These are phyloP conservation scores for Diatrype stigma DNA, from an alignment of 2,329 filamentous ascomycete species.

Conservation along the genomic window DNA sequence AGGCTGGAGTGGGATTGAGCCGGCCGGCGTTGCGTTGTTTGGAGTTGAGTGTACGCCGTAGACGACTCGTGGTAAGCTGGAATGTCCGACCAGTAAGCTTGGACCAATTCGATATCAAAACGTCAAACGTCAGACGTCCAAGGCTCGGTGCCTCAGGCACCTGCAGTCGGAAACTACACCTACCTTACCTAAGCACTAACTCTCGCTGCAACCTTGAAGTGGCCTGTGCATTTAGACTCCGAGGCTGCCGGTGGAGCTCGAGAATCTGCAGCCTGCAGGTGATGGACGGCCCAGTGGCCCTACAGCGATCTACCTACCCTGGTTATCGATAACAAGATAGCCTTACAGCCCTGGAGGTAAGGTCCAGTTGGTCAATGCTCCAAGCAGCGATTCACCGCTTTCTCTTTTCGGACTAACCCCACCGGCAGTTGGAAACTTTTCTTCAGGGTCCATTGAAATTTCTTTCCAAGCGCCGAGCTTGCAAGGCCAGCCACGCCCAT, in stretches of 20 bases:
- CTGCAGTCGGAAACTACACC: too few species aligned
- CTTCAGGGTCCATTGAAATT: slow-evolving; percentile 13
- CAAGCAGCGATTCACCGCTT: slow-evolving; percentile 10
- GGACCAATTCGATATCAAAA: background rate
- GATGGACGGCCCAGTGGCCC: too few species aligned
- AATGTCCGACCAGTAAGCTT: background rate
- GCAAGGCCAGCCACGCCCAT: slow-evolving; percentile 14
- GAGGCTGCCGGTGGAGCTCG: too few species aligned
- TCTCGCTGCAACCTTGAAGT: too few species aligned
- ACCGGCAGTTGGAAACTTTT: slow-evolving; percentile 23
- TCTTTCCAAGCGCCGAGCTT: slow-evolving; percentile 12
- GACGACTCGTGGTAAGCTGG: background rate
- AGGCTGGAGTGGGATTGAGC: background rate
- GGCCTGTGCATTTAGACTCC: too few species aligned
- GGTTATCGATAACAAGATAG: slow-evolving; percentile 2
- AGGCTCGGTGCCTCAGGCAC: background rate
- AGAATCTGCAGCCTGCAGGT: too few species aligned
- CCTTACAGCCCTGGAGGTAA: too few species aligned
- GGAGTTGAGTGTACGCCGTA: background rate
- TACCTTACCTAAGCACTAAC: too few species aligned
- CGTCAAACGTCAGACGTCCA: too few species aligned
- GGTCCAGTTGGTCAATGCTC: slow-evolving; percentile 7
- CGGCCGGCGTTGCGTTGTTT: background rate
- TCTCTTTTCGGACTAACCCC: slow-evolving; percentile 23
- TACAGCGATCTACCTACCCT: too few species aligned